Base-by-base conservation (phyloP, 2,329 filamentous ascomycete genomes). In the Ascochyta rabiei region DNA sequence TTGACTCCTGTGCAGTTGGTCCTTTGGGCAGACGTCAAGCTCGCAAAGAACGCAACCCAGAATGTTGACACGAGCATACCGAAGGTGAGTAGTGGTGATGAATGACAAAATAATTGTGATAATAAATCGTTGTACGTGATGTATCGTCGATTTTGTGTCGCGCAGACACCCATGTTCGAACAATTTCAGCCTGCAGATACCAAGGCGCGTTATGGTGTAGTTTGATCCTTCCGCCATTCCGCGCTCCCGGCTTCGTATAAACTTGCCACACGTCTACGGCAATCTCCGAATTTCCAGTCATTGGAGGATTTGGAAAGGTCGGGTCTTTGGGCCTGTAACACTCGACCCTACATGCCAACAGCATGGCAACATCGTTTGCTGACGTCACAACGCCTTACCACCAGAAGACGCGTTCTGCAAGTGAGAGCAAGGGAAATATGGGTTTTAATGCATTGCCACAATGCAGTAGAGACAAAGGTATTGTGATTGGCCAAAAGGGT, bases 1-100 rank as follows among this genome's bases (percentile, higher is more conserved):
- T 55, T 55, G n/a, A 45, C 21, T 5, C 52, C 52, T 5, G 30
- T 44, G 23, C 54, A 57, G 19, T 57, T 37, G 19, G 19, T 30
- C 18, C 6, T 21, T 19, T 49, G 46, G 7, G 21, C 34, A n/a
- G 35, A 23, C 31, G 37, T 16, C 2, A 49, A n/a, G 13, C 23
- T 16, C 5, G 37, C 37, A 41, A 49, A 28, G 8, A 42, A 12
- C 5, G 46, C 16, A 16, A 42, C 13, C 5, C 28, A 41, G 18
- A 49, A 6, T 10, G 30, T 33, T 23, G 37, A 49, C 16, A n/a
- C 12, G 5, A 48, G 18, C 44, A 48, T 39, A 19, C 7, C 15
- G 13, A 19, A 6, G 21, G 19, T 18, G 12, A 21, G 8, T 23
- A 23, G 21, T 6, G 4, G 21, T 21, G 7, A 8, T 2, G 15